Conservation (phyloP, 768 basidiomycete species). For the Phallus indusiatus region DNA sequence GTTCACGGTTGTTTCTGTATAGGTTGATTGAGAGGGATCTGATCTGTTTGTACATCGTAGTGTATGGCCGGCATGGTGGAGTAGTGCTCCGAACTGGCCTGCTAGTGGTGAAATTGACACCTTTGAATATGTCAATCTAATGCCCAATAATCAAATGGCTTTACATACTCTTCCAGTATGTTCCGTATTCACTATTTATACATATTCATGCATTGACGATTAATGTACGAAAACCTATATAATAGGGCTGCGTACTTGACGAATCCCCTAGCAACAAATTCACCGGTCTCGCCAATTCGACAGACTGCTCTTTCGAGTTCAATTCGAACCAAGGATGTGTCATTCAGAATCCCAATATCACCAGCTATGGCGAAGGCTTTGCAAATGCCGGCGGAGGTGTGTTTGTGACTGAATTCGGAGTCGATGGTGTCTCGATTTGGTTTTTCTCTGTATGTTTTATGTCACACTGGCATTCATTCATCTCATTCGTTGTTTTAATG, state of each 20-base stretch:
- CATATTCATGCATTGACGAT: not conserved
- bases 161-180: conserved; percentile 37
- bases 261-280: not conserved
- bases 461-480: not conserved
- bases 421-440: conserved; percentile 50
- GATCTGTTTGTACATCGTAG: not conserved
- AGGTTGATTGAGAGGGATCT: not conserved
- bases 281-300: conserved; percentile 34
- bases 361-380: conserved; percentile 59
- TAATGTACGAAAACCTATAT: not conserved
- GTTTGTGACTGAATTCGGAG: conserved; percentile 67
- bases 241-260: conserved; percentile 3
- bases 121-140: conserved; percentile 48
- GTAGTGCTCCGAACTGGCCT: conserved; percentile 35
- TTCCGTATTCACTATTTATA: not conserved
- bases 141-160: conserved; percentile 43
- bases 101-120: conserved; percentile 47
- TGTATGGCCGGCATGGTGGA: conserved; percentile 39
- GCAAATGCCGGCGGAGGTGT: conserved; percentile 55
- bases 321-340: conserved; percentile 60
- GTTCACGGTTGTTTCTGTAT: not conserved
- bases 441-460: conserved; percentile 43
- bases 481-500: not conserved
- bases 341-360: conserved; percentile 30
- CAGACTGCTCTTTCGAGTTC: conserved; percentile 48